Base-by-base conservation (phyloP, 2,329 filamentous ascomycete species). In the Alternaria sp. region DNA sequence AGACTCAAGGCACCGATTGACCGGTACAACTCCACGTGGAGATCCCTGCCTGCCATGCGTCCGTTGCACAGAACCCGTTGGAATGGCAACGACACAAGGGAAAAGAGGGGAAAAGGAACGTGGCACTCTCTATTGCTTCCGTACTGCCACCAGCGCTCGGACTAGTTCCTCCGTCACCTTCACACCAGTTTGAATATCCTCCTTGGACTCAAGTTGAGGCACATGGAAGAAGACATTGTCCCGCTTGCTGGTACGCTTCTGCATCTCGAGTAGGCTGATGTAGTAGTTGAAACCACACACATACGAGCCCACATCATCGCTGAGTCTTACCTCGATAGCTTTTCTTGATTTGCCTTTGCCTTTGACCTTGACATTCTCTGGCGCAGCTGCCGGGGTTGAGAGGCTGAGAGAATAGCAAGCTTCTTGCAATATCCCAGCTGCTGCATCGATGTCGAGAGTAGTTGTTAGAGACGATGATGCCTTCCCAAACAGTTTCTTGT, bases 261-360 rank as follows among this genome's bases (percentile, higher is more conserved):
- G 59, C 64, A 72, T 69, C 61, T 73, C 65, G 36, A 67, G 40
- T 60, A 83, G 63, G 28, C 72, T 76, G 38, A 76, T 74, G 63
- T 78, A 81, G 64, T 82, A 82, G n/a, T 78, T 78, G 60, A 81
- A 82, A 36, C 81, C 81, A 68, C 81, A 83, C 5, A 82, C 67
- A 66, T 77, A 82, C 25, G 77, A 78, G 3, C 81, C 79, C 3
- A 81, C 76, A 62, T 82, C 79, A 44, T 80, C 74, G 30, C 74
- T 81, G n/a, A 72, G 59, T n/a, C 11, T 32, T 16, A 32, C n/a
- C 0, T 48, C 7, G 27, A 48, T 30, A 20, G 27, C 27, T 32
- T 20, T 25, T 41, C 50, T 41, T 22, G n/a, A 22, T 14, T 22
- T 32, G 4, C 9, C 25, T 22, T 41, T 41, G n/a, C 50, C 25